phyloP scores from a whole-genome alignment of 148 eudicot species.

The Hydrangea macrophylla region DNA sequence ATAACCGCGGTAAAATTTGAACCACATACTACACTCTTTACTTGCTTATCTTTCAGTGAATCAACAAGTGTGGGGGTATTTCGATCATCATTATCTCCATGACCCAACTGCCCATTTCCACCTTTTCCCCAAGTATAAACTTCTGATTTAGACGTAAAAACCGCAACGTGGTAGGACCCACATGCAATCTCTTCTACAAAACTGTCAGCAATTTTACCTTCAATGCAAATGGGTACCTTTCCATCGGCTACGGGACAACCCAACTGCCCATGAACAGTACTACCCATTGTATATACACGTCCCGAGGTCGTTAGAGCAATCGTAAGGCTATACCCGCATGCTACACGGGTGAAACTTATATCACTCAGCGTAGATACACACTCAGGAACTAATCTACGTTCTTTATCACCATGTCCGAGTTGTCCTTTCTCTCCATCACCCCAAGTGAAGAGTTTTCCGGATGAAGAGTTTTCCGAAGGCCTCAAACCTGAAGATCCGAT shows the following conservation, averaged over 20 bases:
- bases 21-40: conserved; percentile 71
- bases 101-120: conserved; percentile 79
- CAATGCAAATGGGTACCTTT: conserved; percentile 42
- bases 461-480: conserved; percentile 28
- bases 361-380: conserved; percentile 41
- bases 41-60: conserved; percentile 70
- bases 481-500: conserved; percentile 23
- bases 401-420: conserved; percentile 80
- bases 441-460: conserved; percentile 82
- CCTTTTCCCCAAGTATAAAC: conserved; percentile 97
- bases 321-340: conserved; percentile 68
- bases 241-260: conserved; percentile 55
- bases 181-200: conserved; percentile 75
- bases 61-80: conserved; percentile 59
- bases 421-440: conserved; percentile 85
- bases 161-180: conserved; percentile 85
- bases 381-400: conserved; percentile 54
- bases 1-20: conserved; percentile 76
- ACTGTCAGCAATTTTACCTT: conserved; percentile 46
- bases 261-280: conserved; percentile 53
- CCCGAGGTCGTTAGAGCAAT: conserved; percentile 65
- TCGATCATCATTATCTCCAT: conserved; percentile 67
- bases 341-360: conserved; percentile 51
- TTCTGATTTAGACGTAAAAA: conserved; percentile 70
- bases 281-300: conserved; percentile 72